Conservation (phyloP, 2,329 filamentous ascomycete genomes). For the Sarocladiaceae sp. region DNA sequence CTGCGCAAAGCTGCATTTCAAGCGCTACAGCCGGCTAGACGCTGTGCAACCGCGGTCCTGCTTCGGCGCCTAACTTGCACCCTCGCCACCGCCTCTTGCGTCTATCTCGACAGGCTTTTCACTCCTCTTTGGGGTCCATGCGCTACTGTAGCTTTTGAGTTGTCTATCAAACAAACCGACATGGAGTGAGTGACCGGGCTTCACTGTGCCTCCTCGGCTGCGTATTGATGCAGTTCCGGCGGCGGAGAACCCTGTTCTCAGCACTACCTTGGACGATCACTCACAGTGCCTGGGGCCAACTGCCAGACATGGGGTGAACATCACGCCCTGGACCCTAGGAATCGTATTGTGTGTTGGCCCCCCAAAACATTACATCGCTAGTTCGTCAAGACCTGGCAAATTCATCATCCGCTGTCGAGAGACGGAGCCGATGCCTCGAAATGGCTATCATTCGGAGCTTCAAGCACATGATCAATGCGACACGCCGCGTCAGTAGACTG, state of each 20-base stretch:
- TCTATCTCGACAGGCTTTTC: background rate
- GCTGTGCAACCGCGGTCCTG: conserved; percentile 5
- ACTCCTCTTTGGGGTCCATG: background rate
- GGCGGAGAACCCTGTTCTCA: conserved; percentile 7
- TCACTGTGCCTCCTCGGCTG: background rate
- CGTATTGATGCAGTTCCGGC: background rate
- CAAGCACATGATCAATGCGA: no score
- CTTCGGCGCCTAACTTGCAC: background rate
- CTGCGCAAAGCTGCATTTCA: background rate
- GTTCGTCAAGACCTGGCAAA: background rate
- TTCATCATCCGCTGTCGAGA: background rate
- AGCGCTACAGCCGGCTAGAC: conserved; percentile 6
- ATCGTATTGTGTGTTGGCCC: conserved; percentile 5
- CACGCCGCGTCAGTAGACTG: background rate
- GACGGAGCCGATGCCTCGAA: background rate
- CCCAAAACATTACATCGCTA: background rate
- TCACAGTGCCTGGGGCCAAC: background rate
- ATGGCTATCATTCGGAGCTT: background rate
- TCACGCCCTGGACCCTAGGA: background rate
- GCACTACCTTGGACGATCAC: background rate
- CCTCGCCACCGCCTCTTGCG: background rate
- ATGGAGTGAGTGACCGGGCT: no score
- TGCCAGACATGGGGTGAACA: background rate
- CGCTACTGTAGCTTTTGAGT: no score
- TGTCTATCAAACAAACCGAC: no score